Conservation (phyloP, 2,329 filamentous ascomycete species). For the Raffaelea arxii region DNA sequence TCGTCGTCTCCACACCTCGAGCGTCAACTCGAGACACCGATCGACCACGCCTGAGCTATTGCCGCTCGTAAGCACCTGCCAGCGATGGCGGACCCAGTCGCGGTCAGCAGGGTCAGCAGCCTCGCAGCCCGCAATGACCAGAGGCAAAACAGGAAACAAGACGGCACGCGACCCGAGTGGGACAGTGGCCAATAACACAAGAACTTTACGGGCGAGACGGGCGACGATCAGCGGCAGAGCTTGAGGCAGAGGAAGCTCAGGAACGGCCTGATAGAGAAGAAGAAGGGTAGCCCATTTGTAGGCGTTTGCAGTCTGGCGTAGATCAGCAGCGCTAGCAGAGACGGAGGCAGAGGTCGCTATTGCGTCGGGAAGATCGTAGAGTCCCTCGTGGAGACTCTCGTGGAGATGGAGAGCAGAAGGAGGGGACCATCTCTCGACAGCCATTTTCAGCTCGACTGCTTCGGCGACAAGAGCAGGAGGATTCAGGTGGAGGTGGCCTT, state of each 20-base stretch:
- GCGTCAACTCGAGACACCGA: slow-evolving; percentile 6
- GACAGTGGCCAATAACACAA: slow-evolving; percentile 4
- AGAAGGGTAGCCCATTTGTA: slow-evolving; percentile 5
- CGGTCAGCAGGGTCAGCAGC: not conserved
- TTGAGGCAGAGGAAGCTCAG: slow-evolving; percentile 1
- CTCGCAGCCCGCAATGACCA: slow-evolving; percentile 5
- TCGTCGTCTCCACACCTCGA: slow-evolving; percentile 4
- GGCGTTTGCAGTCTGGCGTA: slow-evolving; percentile 3
- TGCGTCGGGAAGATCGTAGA: not conserved
- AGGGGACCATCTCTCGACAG: slow-evolving; percentile 2
- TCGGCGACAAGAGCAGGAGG: slow-evolving; percentile 4
- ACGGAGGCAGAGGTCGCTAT: not conserved
- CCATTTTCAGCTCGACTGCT: slow-evolving; percentile 1
- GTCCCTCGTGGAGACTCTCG: too few relatives aligned
- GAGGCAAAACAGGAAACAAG: slow-evolving; percentile 5
- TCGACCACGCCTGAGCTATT: slow-evolving; percentile 7
- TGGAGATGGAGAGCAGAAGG: too few relatives aligned
- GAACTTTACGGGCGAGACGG: not conserved
- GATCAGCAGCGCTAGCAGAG: not conserved
- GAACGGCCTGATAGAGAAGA: slow-evolving; percentile 4
- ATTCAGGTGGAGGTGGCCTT: not conserved
- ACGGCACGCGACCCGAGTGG: slow-evolving; percentile 3
- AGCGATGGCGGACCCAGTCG: slow-evolving; percentile 4
- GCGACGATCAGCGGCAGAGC: not conserved
- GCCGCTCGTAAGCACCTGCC: not conserved